Conservation (phyloP, 805 yeast genomes). For the Spathaspora gorwiae region DNA sequence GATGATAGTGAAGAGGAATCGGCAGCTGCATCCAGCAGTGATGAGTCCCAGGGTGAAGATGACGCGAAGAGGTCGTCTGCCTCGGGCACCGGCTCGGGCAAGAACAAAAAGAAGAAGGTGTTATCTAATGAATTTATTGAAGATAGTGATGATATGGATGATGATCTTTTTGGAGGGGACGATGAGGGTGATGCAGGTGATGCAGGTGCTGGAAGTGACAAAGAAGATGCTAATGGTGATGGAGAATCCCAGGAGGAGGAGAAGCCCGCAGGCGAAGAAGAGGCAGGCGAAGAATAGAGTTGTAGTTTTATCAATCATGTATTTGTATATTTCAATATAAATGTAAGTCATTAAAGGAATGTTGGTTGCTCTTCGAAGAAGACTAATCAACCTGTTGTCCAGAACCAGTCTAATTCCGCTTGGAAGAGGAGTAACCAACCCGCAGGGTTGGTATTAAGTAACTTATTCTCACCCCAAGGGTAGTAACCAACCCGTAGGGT, state of each 20-base stretch:
- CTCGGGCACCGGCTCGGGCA: constrained; percentile 4
- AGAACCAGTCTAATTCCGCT: no score
- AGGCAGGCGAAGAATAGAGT: constrained; percentile 7
- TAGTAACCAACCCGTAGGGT: no score
- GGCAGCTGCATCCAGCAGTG: constrained; percentile 11
- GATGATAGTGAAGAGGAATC: constrained; percentile 33
- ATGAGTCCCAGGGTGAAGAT: constrained; percentile 15
- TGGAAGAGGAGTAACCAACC: no score
- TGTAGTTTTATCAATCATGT: neutral
- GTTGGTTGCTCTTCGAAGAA: no score
- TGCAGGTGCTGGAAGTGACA: constrained; percentile 17
- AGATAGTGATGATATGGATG: constrained; percentile 47
- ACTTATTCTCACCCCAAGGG: neutral
- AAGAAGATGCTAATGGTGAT: constrained; percentile 10
- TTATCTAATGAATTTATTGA: constrained; percentile 32
- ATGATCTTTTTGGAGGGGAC: constrained; percentile 13
- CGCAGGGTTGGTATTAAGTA: neutral
- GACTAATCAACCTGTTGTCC: no score
- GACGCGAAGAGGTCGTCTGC: constrained; percentile 7
- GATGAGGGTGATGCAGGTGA: constrained; percentile 13
- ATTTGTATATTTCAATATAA: neutral
- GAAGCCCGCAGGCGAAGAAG: constrained; percentile 17
- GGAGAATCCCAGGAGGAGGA: constrained; percentile 8
- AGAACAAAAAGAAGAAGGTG: constrained; percentile 19
- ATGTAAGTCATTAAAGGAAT: neutral